Conservation (phyloP, 1,139 yeast genomes). For the Hansenula sp. region DNA sequence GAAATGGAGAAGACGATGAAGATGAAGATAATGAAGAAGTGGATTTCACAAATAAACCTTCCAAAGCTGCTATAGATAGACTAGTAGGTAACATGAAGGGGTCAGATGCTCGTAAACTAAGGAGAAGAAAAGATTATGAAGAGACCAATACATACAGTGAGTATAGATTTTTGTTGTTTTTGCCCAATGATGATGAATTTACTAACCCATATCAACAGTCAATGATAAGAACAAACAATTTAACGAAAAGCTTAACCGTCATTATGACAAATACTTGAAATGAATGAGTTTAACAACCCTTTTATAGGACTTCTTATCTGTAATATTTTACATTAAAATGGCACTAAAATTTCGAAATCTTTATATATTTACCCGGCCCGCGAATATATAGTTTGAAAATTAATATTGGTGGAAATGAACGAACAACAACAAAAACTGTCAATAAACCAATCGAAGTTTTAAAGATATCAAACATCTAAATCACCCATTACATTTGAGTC, state of each 20-base stretch:
- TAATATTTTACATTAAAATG: too few relatives aligned
- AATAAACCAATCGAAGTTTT: too few relatives aligned
- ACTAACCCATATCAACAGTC: slow-evolving; percentile 31
- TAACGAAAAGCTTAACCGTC: slow-evolving; percentile 64
- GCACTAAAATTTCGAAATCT: too few relatives aligned
- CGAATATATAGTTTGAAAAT: too few relatives aligned
- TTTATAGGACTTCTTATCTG: too few relatives aligned
- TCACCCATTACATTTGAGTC: not conserved
- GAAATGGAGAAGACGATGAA: slow-evolving; percentile 14
- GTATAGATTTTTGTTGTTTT: slow-evolving; percentile 1
- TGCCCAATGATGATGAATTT: not conserved
- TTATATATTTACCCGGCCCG: not conserved
- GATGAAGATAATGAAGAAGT: slow-evolving; percentile 8
- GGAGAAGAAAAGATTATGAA: slow-evolving; percentile 31
- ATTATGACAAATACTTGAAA: slow-evolving; percentile 42
- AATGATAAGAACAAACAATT: slow-evolving; percentile 79
- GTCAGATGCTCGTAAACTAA: slow-evolving; percentile 22
- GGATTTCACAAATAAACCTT: slow-evolving; percentile 27
- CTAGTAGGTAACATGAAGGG: slow-evolving; percentile 37
- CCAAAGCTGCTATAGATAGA: slow-evolving; percentile 33
- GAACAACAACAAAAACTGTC: too few relatives aligned
- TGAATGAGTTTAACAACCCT: too few relatives aligned
- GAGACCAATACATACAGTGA: slow-evolving; percentile 26
- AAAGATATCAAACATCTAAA: not conserved
- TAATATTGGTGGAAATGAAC: not conserved